A percentile compares a stretch with the other conserved stretches of the same genome.
phyloP scores from a whole-genome alignment of 441 rosid species.

The Brassica balearica region DNA sequence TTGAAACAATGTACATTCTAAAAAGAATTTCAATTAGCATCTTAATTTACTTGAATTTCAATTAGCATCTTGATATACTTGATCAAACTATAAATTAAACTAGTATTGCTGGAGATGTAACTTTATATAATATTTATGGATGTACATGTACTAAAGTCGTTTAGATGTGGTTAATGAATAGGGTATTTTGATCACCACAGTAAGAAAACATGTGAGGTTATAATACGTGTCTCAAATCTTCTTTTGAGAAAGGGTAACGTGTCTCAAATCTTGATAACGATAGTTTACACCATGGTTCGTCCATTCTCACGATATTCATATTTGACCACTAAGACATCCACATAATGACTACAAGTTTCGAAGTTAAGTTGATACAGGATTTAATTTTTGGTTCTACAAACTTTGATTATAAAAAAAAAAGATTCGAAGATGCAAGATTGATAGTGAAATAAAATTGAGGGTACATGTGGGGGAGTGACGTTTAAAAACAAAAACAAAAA shows the following conservation, averaged over 20 bases:
- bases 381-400: not conserved
- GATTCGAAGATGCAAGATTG: slow-evolving; percentile 32
- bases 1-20: slow-evolving; percentile 1
- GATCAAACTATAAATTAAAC: not conserved
- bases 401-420: not conserved
- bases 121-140: not conserved
- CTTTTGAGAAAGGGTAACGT: not conserved
- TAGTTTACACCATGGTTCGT: slow-evolving; percentile 21
- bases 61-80: slow-evolving; percentile 12
- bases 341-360: not conserved
- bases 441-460: slow-evolving; percentile 40
- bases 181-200: not conserved
- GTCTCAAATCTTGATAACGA: not conserved
- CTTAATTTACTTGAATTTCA: slow-evolving; percentile 12
- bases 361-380: not conserved
- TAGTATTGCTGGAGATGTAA: not conserved
- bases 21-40: slow-evolving; percentile 16
- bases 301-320: not conserved
- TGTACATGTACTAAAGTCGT: not conserved
- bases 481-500: slow-evolving; percentile 28
- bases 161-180: not conserved
- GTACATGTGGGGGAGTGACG: slow-evolving; percentile 45
- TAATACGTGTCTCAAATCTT: not conserved
- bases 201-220: not conserved
- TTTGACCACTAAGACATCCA: not conserved